phyloP scores from a whole-genome alignment of 2,329 filamentous ascomycete genomes.

The Talaromyces funiculosus region DNA sequence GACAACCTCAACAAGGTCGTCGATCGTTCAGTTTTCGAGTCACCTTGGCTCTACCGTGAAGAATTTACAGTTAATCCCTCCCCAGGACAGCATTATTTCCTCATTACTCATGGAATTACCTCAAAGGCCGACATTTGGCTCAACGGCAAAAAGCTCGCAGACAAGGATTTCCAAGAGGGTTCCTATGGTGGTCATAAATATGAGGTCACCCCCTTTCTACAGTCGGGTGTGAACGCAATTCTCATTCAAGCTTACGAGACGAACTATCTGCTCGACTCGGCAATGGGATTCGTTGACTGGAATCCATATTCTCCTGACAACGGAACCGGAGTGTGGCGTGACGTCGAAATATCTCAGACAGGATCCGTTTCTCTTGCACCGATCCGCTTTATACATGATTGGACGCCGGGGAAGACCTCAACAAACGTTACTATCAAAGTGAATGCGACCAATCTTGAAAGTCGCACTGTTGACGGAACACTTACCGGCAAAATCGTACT shows the following conservation, averaged over 20 bases:
- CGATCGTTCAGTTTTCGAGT: slow-evolving; percentile 44
- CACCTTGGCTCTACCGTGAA: slow-evolving; percentile 56
- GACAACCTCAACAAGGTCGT: slow-evolving; percentile 43
- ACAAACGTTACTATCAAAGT: slow-evolving; percentile 35
- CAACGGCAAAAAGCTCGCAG: slow-evolving; percentile 51
- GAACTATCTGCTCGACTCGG: slow-evolving; percentile 55
- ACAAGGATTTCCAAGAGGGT: slow-evolving; percentile 47
- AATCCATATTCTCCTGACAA: slow-evolving; percentile 59
- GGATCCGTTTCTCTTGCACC: slow-evolving; percentile 45
- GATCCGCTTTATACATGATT: slow-evolving; percentile 43
- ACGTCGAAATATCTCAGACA: slow-evolving; percentile 52
- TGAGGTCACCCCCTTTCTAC: slow-evolving; percentile 46
- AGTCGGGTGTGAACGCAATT: slow-evolving; percentile 45
- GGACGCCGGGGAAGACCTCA: slow-evolving; percentile 35
- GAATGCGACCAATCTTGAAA: slow-evolving; percentile 32
- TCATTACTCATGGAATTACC: slow-evolving; percentile 56
- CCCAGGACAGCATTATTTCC: slow-evolving; percentile 43
- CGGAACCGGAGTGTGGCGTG: slow-evolving; percentile 58
- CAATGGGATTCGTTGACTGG: slow-evolving; percentile 58
- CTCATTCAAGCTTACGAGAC: slow-evolving; percentile 53
- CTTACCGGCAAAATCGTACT: slow-evolving; percentile 21
- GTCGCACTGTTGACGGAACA: slow-evolving; percentile 15
- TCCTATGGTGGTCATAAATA: slow-evolving; percentile 53
- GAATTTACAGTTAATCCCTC: slow-evolving; percentile 42
- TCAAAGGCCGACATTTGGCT: slow-evolving; percentile 57